Percentiles rank a stretch among this genome's conserved stretches.
Conservation (phyloP, 345 rosid species). For the Lepidium africanum region DNA sequence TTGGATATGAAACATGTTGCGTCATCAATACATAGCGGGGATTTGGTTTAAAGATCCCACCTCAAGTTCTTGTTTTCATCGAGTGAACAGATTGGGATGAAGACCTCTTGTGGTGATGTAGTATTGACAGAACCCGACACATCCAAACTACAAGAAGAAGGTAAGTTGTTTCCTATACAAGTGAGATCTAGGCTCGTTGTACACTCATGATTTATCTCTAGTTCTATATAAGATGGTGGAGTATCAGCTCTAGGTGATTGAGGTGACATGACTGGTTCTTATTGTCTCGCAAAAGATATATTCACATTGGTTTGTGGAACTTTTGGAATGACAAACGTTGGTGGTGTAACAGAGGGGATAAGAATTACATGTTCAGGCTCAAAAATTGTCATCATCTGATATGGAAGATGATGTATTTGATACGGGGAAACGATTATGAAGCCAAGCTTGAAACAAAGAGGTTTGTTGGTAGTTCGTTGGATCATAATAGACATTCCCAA, state of each 20-base stretch:
- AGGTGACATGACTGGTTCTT: too few species aligned
- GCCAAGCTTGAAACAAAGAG: background rate
- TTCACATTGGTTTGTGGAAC: background rate
- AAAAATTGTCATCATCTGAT: too few species aligned
- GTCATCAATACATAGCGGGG: background rate
- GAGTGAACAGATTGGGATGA: background rate
- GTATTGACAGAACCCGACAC: too few species aligned
- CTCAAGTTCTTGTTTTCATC: background rate
- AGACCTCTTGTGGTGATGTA: background rate
- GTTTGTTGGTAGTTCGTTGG: background rate
- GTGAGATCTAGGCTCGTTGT: background rate
- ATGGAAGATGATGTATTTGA: too few species aligned
- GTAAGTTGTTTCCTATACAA: background rate
- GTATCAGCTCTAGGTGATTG: too few species aligned
- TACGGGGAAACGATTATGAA: too few species aligned
- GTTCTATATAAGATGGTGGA: too few species aligned
- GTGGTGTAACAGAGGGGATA: background rate
- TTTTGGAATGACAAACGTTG: too few species aligned
- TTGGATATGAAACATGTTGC: background rate
- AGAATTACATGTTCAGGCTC: too few species aligned
- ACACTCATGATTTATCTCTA: background rate
- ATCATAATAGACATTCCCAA: too few species aligned
- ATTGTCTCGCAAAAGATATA: rapidly evolving
- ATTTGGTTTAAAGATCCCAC: background rate
- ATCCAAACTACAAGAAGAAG: background rate